Base-by-base conservation (phyloP, 768 basidiomycete species). In the Gloeophyllum trabeum region DNA sequence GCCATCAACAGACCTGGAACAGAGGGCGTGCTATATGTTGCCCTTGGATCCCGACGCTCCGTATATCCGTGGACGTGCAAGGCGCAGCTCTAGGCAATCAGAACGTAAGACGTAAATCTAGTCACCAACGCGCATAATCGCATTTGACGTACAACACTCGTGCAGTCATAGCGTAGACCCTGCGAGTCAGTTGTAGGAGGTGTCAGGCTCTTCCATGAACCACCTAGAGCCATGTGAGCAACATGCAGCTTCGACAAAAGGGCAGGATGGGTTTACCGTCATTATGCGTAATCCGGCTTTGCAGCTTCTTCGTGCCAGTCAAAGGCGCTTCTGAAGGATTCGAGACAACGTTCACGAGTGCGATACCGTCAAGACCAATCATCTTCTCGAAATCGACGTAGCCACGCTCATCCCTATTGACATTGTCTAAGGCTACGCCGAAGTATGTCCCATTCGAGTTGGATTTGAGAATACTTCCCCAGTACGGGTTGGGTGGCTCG, bases 401-500 rank as follows among this genome's bases (percentile, higher is more conserved):
- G 4, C 96, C 96, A 0, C 64, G 56, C 0, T 75, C 64, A 56
- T 99, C 82, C n/a, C 96, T 75, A 59, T 98, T 98, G 43, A 87
- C 96, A 51, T 91, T 72, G 50, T 88, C 83, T 28, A 87, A 54
- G 1, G 92, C 88, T 7, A 92, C 58, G 18, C 86, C 81, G 57
- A 91, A 99, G 67, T 96, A 97, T 0, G 96, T 99, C 26, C 96
- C 96, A 52, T 99, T 99, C 23, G 86, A 97, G 60, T 99, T 98
- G 22, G 93, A 96, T 61, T 94, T 94, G 46, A 91, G 73, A 50
- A 98, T 81, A 54, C 76, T 84, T 25, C 96, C 96, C 81, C 86
- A 98, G 55, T 69, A 84, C 2, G 81, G 86, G 18, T 66, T 70
- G 0, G 75, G 71, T 13, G 69, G 63, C 45, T 86, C 78, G 16